Percentiles rank a stretch among this genome's conserved stretches.
Conservation (phyloP, 139 green algal species). For the Chlorella sp. region DNA sequence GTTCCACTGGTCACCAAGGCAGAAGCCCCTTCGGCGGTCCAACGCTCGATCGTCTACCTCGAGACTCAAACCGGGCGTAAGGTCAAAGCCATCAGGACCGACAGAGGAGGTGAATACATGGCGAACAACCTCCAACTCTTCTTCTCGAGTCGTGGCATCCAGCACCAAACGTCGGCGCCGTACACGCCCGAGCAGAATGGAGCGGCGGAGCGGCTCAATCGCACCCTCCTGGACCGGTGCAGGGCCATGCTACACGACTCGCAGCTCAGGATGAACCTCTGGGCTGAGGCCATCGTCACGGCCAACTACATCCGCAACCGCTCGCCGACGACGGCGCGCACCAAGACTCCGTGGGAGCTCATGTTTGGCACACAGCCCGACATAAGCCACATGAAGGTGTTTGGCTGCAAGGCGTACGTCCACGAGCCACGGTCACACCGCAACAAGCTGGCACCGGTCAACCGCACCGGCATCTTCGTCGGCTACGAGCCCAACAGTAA, state of each 20-base stretch:
- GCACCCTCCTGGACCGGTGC: conserved; percentile 9
- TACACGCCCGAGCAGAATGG: conserved; percentile 36
- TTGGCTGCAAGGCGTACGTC: conserved; percentile 4
- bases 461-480: conserved; percentile 6
- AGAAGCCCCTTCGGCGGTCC: not conserved
- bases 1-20: not conserved
- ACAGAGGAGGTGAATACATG: conserved; percentile 11
- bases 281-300: not conserved
- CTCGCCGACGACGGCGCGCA: not conserved
- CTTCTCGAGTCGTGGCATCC: conserved; percentile 12
- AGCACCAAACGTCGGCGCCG: conserved; percentile 7
- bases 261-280: not conserved
- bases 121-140: not conserved
- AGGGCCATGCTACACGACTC: conserved; percentile 7
- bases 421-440: not conserved
- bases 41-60: not conserved
- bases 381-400: not conserved
- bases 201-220: conserved; percentile 25
- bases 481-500: conserved; percentile 12
- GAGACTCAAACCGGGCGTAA: not conserved
- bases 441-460: conserved; percentile 15
- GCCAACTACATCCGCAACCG: conserved; percentile 2
- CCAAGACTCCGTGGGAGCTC: not conserved
- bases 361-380: conserved; percentile 5
- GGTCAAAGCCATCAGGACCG: not conserved